phyloP scores from a whole-genome alignment of 208 protist genomes.

The Balamuthia mandrillaris region DNA sequence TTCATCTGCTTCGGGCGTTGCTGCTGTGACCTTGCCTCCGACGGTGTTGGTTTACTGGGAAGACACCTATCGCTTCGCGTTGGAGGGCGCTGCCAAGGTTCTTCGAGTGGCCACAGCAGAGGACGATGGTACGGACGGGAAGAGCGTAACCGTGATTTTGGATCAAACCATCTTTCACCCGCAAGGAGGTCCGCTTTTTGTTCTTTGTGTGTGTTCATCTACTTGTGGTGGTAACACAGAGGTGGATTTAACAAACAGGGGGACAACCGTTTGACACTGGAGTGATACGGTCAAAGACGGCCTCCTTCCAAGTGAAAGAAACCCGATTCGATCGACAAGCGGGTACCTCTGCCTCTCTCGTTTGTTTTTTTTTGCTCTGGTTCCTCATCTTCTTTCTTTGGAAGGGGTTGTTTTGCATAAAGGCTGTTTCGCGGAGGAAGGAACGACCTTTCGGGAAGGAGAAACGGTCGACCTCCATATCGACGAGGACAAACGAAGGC shows the following conservation, averaged over 20 bases:
- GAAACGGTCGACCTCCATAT: not conserved
- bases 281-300: not conserved
- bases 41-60: not conserved
- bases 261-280: slow-evolving; percentile 14
- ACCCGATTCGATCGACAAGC: not conserved
- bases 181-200: not conserved
- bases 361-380: too few species aligned
- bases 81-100: not conserved
- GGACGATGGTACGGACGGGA: too few species aligned
- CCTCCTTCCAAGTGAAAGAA: not conserved
- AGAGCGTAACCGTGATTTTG: not conserved
- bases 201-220: not conserved
- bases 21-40: too few species aligned
- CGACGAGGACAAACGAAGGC: not conserved
- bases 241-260: not conserved
- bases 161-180: slow-evolving; percentile 10
- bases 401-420: not conserved
- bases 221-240: not conserved
- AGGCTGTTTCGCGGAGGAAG: not conserved
- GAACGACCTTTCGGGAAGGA: not conserved
- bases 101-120: not conserved
- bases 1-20: too few species aligned
- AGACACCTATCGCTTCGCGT: slow-evolving; percentile 2
- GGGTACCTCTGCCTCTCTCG: too few species aligned
- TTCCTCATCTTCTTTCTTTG: too few species aligned